Conservation (phyloP, 352 stramenopile species). For the Globisporangium echinulatum region DNA sequence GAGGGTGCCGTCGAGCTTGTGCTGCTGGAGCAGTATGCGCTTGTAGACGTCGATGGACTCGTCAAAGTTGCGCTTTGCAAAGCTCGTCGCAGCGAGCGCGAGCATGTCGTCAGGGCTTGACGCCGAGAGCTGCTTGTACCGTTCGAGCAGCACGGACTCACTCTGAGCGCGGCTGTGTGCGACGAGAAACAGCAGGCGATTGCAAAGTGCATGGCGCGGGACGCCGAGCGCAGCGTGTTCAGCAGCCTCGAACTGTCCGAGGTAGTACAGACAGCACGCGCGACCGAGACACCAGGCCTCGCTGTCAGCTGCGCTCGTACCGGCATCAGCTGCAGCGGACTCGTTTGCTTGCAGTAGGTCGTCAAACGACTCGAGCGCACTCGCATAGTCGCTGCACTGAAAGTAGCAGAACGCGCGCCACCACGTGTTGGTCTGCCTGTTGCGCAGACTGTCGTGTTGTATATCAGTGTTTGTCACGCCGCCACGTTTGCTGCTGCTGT, state of each 20-base stretch:
- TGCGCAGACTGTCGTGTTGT: neutral
- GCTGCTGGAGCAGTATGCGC: slow-evolving; percentile 20
- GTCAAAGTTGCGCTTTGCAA: slow-evolving; percentile 50
- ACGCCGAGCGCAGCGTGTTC: slow-evolving; percentile 42
- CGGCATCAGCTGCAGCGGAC: neutral
- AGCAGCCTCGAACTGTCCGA: slow-evolving; percentile 37
- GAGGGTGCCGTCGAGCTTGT: slow-evolving; percentile 18
- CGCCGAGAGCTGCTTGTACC: slow-evolving; percentile 36
- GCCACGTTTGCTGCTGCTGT: neutral
- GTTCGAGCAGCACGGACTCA: slow-evolving; percentile 85
- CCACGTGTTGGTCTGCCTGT: slow-evolving; percentile 35
- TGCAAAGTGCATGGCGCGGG: slow-evolving; percentile 36
- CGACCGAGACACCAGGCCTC: slow-evolving; percentile 42
- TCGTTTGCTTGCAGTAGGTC: slow-evolving; percentile 26
- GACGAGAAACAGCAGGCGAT: slow-evolving; percentile 47
- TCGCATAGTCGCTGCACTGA: slow-evolving; percentile 36
- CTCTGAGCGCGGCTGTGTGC: slow-evolving; percentile 32
- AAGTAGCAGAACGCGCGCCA: slow-evolving; percentile 73
- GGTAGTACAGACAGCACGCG: slow-evolving; percentile 49
- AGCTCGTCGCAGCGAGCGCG: slow-evolving; percentile 36
- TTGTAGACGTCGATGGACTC: slow-evolving; percentile 74
- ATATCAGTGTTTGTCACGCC: neutral
- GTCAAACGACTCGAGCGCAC: slow-evolving; percentile 41
- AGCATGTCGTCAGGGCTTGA: slow-evolving; percentile 30
- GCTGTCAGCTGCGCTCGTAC: slow-evolving; percentile 8